phyloP scores from a whole-genome alignment of 176 grass and related monocot species.

The Calamus simplicifolius region DNA sequence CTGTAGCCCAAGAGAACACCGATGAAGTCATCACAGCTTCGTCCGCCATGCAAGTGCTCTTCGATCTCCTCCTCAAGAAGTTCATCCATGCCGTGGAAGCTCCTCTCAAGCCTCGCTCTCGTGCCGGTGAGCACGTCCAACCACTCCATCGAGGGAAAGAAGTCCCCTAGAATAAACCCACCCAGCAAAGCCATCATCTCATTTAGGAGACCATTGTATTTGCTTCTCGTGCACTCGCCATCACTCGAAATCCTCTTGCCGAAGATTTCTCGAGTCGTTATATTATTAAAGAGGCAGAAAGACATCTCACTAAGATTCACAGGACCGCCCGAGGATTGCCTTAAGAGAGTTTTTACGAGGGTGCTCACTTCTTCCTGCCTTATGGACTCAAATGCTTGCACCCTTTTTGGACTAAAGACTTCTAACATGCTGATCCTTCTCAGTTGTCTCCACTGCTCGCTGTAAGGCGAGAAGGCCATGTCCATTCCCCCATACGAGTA shows the following conservation, averaged over 20 bases:
- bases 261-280: neutral
- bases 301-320: slow-evolving; percentile 11
- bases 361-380: slow-evolving; percentile 8
- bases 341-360: neutral
- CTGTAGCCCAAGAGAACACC: slow-evolving; percentile 17
- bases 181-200: neutral
- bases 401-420: slow-evolving; percentile 2
- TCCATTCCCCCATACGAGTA: neutral
- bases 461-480: neutral
- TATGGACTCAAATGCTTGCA: neutral
- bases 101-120: slow-evolving; percentile 5
- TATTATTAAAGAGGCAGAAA: neutral
- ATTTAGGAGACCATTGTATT: neutral
- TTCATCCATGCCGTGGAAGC: neutral
- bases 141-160: neutral
- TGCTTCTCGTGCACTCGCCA: neutral
- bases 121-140: neutral
- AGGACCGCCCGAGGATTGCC: too few species aligned
- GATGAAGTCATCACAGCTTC: slow-evolving; percentile 10
- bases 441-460: neutral
- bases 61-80: slow-evolving; percentile 12
- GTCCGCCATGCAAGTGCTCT: neutral
- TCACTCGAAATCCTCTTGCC: neutral
- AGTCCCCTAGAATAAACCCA: slow-evolving; percentile 5
- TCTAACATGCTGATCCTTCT: neutral